A percentile compares a stretch with the other conserved stretches of the same genome.
These are phyloP conservation scores for Ogataea minuta DNA, from an alignment of 805 yeast species.

Conservation along the genomic window DNA sequence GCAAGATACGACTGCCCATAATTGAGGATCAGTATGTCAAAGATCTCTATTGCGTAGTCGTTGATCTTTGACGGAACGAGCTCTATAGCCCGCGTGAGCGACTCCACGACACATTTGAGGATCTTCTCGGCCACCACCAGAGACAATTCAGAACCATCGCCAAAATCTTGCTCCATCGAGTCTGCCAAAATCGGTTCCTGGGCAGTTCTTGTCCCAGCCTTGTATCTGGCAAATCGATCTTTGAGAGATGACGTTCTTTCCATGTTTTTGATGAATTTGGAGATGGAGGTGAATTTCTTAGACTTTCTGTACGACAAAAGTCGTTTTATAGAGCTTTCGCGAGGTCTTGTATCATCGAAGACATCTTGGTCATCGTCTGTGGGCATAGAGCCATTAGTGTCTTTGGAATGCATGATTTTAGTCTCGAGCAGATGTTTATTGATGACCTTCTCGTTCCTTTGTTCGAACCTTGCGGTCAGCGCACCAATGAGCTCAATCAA, in stretches of 20 bases:
- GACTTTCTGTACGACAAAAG: conserved; percentile 20
- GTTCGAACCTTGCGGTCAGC: conserved; percentile 45
- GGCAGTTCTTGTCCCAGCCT: conserved; percentile 4
- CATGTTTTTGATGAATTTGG: conserved; percentile 51
- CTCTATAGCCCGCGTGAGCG: conserved; percentile 74
- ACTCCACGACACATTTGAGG: conserved; percentile 70
- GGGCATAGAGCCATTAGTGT: conserved; percentile 16
- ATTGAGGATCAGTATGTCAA: conserved; percentile 65
- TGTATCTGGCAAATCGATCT: conserved; percentile 25
- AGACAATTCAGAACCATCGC: conserved; percentile 29
- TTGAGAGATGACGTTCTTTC: conserved; percentile 41
- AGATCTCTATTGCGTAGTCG: conserved; percentile 60
- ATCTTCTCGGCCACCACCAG: conserved; percentile 57
- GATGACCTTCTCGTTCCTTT: conserved; percentile 37
- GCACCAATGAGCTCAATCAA: conserved; percentile 53
- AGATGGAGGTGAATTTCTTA: conserved; percentile 27
- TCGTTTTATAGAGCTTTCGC: conserved; percentile 17
- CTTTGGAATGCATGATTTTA: conserved; percentile 29
- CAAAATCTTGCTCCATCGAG: conserved; percentile 12
- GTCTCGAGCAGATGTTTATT: conserved; percentile 33
- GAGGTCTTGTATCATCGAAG: conserved; percentile 8
- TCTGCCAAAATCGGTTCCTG: conserved; percentile 16
- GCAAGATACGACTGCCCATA: conserved; percentile 75
- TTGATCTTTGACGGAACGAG: conserved; percentile 61
- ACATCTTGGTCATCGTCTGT: conserved; percentile 14